Evolutionary conservation across 805 yeast species (phyloP), one percentile per base, ranked within the genome.

Genomic region (Candida anglica): DNA sequence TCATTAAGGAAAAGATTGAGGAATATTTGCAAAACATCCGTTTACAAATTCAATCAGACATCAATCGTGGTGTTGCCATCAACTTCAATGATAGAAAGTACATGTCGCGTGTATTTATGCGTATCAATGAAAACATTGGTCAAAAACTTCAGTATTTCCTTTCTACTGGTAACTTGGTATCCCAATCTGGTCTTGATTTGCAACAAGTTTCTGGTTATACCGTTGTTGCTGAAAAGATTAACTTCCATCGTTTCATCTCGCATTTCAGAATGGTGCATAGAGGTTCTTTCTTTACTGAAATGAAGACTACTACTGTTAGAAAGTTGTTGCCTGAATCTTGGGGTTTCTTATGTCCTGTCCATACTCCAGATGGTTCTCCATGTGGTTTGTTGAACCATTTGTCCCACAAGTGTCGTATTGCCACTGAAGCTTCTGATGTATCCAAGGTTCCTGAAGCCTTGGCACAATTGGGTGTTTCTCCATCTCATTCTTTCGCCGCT

Each of bases 211-310:
- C 95, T 34, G 98, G 98, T 52, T 93, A 86, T 61, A 93, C 98
- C 1, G 98, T 93, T 46, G 98, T 93, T 42, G 98, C 98, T 3
- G 98, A 93, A 66, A 93, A 93, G 64, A 93, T 93, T 63, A 93
- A 93, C 60, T 93, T 88, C 74, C 84, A 93, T 63, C 83, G 98
- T 56, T 93, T 93, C 69, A 80, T 93, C 44, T 81, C 98, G n/a
- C 98, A 93, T 70, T 93, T 93, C 75, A 73, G 98, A 66, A 93
- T 93, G 98, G 98, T 93, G 34, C 98, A 93, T 65, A 84, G 98
- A 78, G 98, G 98, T 63, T 87, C 98, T 45, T 93, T 93, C 80
- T 93, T 93, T 60, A 97, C 98, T 28, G 96, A 91, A 61, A 75
- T 93, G 66, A 93, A 93, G 59, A 93, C 98, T 27, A 93, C 98